Conservation (phyloP, 2,329 filamentous ascomycete species). For the Ophiocordyceps robertsii region DNA sequence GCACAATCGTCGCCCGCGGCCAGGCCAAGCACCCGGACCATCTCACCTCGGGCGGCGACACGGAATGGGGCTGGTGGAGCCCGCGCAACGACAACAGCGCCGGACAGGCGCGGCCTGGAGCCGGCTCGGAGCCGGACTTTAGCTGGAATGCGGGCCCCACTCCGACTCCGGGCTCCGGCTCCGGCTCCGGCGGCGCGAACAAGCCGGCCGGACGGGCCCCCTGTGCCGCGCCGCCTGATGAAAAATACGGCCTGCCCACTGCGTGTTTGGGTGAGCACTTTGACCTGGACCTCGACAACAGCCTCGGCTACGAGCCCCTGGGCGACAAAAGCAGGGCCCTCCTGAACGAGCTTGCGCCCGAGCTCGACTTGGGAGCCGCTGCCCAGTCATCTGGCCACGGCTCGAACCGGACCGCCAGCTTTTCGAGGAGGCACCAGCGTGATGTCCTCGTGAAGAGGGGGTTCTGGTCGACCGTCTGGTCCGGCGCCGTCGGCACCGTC, state of each 20-base stretch:
- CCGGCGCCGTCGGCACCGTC: neutral
- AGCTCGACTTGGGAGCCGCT: neutral
- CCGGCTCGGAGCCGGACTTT: neutral
- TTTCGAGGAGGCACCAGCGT: neutral
- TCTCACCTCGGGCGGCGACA: constrained; percentile 8
- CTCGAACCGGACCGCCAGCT: neutral
- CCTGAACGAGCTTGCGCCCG: neutral
- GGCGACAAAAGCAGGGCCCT: neutral
- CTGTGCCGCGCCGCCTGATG: constrained; percentile 7
- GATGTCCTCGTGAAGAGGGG: neutral
- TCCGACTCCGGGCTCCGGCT: neutral
- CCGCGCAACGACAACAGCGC: constrained; percentile 1
- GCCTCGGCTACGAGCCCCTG: constrained; percentile 7
- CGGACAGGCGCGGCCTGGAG: too few species aligned
- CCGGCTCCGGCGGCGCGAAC: neutral
- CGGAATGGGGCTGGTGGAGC: constrained; percentile 13
- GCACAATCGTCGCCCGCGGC: constrained; percentile 8
- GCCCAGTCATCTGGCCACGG: too few species aligned
- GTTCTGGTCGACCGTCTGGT: neutral
- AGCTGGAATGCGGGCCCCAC: neutral
- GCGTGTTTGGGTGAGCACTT: constrained; percentile 14
- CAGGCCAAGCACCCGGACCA: constrained; percentile 9
- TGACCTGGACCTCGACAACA: constrained; percentile 14
- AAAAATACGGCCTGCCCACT: constrained; percentile 10
- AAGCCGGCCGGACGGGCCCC: neutral